These are phyloP conservation scores for Neobulgaria alba DNA, from an alignment of 2,329 filamentous ascomycete genomes.

Conservation along the genomic window DNA sequence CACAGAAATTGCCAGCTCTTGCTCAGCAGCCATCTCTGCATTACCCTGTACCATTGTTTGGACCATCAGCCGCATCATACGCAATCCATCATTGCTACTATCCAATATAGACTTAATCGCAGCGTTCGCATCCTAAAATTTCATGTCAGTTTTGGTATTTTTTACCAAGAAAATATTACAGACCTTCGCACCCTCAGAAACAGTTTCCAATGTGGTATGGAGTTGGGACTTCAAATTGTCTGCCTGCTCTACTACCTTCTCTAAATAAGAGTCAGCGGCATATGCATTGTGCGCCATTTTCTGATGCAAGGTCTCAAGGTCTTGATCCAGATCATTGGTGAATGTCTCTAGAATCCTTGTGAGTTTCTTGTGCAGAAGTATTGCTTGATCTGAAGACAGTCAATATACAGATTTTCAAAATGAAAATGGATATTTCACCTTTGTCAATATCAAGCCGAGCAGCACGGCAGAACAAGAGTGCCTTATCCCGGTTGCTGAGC, in stretches of 20 bases:
- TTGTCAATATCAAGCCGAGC: conserved; percentile 50
- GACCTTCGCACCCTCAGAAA: conserved; percentile 18
- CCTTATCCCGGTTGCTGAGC: conserved; percentile 52
- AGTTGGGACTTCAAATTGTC: conserved; percentile 18
- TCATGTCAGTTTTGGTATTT: conserved; percentile 3
- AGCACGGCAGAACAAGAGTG: conserved; percentile 53
- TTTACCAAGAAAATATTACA: neutral
- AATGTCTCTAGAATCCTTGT: conserved; percentile 24
- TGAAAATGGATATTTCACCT: conserved; percentile 27
- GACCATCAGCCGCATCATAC: conserved; percentile 12
- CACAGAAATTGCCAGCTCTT: conserved; percentile 21
- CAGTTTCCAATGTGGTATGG: conserved; percentile 17
- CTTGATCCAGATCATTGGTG: conserved; percentile 15
- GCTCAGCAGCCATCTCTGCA: conserved; percentile 23
- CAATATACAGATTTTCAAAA: conserved; percentile 9
- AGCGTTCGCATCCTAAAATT: conserved; percentile 12
- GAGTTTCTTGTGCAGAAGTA: conserved; percentile 24
- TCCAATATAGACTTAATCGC: conserved; percentile 13
- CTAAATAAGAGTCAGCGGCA: conserved; percentile 19
- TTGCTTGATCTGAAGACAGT: conserved; percentile 22
- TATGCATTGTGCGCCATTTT: conserved; percentile 16
- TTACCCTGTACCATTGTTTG: conserved; percentile 16
- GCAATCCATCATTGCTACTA: conserved; percentile 9
- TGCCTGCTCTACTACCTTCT: conserved; percentile 15
- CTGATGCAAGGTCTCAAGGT: conserved; percentile 17